phyloP scores from a whole-genome alignment of 495 filamentous ascomycete genomes.

The Amniculicola lignicola region DNA sequence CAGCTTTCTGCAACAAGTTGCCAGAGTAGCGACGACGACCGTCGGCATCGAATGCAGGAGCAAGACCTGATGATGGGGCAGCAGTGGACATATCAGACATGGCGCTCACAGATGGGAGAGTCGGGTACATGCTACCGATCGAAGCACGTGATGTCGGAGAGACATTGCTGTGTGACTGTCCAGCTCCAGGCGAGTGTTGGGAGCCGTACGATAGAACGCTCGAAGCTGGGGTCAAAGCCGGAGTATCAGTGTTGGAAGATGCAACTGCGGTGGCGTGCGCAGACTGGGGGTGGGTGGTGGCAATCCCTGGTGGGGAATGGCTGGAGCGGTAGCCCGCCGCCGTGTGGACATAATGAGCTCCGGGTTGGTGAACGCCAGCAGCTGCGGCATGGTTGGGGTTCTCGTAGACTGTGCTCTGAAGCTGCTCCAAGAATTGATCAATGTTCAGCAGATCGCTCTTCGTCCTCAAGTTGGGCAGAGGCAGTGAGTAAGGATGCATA shows the following conservation, averaged over 20 bases:
- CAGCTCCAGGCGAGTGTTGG: slow-evolving; percentile 75
- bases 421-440: slow-evolving; percentile 89
- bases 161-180: slow-evolving; percentile 57
- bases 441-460: slow-evolving; percentile 90
- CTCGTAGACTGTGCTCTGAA: slow-evolving; percentile 92
- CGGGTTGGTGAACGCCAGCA: slow-evolving; percentile 68
- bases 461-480: slow-evolving; percentile 81
- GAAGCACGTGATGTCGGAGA: slow-evolving; percentile 47
- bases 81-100: slow-evolving; percentile 54
- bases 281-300: slow-evolving; percentile 38
- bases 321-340: slow-evolving; percentile 64
- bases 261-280: slow-evolving; percentile 55
- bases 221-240: slow-evolving; percentile 87
- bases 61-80: slow-evolving; percentile 72
- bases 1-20: slow-evolving; percentile 72
- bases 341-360: slow-evolving; percentile 59
- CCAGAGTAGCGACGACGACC: slow-evolving; percentile 83
- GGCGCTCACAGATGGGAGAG: slow-evolving; percentile 69
- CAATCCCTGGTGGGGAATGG: slow-evolving; percentile 60
- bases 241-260: slow-evolving; percentile 59
- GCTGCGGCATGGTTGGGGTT: slow-evolving; percentile 74
- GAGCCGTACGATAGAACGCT: slow-evolving; percentile 74
- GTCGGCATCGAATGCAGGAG: slow-evolving; percentile 73
- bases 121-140: slow-evolving; percentile 70
- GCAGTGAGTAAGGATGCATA: slow-evolving; percentile 70